Evolutionary conservation across 768 basidiomycete species (phyloP).

Genomic region (Dioszegia hungarica): DNA sequence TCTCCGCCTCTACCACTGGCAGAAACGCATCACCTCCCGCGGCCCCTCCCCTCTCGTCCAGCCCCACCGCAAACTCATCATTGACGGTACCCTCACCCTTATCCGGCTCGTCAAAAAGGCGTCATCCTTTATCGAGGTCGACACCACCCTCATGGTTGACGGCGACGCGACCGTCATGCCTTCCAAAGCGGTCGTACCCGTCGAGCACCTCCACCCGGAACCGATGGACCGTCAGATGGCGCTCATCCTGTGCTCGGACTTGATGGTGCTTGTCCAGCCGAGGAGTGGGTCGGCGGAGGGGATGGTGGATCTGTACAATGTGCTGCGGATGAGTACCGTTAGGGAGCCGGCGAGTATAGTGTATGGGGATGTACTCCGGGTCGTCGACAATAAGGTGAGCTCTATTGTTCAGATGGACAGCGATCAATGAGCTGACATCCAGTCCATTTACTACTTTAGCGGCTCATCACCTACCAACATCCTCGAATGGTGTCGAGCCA

Average conservation of each 20-base stretch:
- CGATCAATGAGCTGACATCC: neutral
- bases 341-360: conserved; percentile 86
- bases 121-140: conserved; percentile 70
- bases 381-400: conserved; percentile 48
- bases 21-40: conserved; percentile 72
- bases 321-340: conserved; percentile 88
- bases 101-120: conserved; percentile 88
- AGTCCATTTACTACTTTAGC: conserved; percentile 45
- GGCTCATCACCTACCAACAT: conserved; percentile 16
- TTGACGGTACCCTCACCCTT: conserved; percentile 80
- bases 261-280: conserved; percentile 85
- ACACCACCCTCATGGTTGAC: conserved; percentile 9
- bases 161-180: conserved; percentile 45
- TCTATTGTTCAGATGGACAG: no score
- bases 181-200: conserved; percentile 70
- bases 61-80: conserved; percentile 89
- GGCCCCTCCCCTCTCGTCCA: conserved; percentile 98
- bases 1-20: conserved; percentile 70
- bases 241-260: conserved; percentile 60
- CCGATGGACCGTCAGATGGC: conserved; percentile 53
- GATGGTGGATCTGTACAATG: conserved; percentile 89
- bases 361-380: conserved; percentile 60
- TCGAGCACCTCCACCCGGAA: conserved; percentile 85
- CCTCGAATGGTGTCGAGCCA: conserved; percentile 37
- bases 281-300: conserved; percentile 69